Base-by-base conservation (phyloP, 2,329 filamentous ascomycete genomes). In the Colletotrichum cordylinicola region DNA sequence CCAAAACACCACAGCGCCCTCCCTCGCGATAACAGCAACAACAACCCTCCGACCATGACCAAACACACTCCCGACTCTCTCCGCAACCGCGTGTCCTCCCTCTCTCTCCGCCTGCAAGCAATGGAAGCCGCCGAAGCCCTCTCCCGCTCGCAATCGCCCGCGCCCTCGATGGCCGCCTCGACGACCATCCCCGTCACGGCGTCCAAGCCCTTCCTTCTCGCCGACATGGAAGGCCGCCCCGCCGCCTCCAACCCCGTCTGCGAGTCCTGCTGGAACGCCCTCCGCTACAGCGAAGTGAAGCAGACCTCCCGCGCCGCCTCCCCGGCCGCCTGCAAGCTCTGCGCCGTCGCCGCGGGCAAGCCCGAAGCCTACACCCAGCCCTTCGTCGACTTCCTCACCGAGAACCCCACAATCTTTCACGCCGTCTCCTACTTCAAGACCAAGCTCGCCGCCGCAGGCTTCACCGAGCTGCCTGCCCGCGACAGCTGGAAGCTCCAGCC, bases 321-420 rank as follows among this genome's bases (percentile, higher is more conserved):
- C 58, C 76, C 78, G 58, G 77, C 78, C 61, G 72, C 76, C 37
- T 88, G 86, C 73, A 81, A 79, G 18, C 80, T 87, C 62, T 87
- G 86, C 80, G 80, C 82, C 69, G 79, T 85, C 60, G 81, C 82
- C 77, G 82, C 86, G 70, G 82, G 84, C 78, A 86, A 87, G 69
- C 90, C 92, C 6, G 92, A 93, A 80, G 89, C 89, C 75, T 98
- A 96, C 83, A 94, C 95, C 10, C 89, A 95, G 85, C 95, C 96
- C 1, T 98, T 98, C 83, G 93, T 94, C 83, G 90, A 95, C 68
- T 98, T 98, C 83, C 91, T 98, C 87, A 94, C 93, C 60, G 90
- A 94, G 77, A 98, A 98, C 82, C 97, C 97, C 0, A 98, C 97
- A 10, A 91, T 98, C 62, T 99, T 98, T 84, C 97, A 99, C 82